A percentile compares a stretch with the other conserved stretches of the same genome.
Conservation (phyloP, 2,329 filamentous ascomycete species). For the Colletotrichum destructivum region DNA sequence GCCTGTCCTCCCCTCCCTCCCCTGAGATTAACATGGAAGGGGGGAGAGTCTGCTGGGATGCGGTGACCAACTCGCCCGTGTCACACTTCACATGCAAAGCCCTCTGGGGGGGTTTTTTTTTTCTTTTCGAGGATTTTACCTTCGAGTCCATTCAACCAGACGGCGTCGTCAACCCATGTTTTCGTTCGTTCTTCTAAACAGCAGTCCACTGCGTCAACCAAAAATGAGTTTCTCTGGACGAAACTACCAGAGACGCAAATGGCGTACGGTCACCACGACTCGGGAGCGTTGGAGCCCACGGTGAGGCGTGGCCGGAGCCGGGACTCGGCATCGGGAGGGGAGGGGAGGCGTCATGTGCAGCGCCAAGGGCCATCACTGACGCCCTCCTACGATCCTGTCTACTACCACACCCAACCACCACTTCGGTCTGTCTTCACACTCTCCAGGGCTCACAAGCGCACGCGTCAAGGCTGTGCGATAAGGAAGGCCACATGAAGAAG, state of each 20-base stretch:
- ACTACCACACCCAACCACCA: too few relatives aligned
- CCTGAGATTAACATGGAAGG: conserved; percentile 16
- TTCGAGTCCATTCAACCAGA: too few relatives aligned
- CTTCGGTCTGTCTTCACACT: not conserved
- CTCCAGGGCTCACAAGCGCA: conserved; percentile 18
- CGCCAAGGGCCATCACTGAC: conserved; percentile 36
- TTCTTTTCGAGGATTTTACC: too few relatives aligned
- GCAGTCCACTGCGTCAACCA: too few relatives aligned
- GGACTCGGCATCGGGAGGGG: conserved; percentile 29
- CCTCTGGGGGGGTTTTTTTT: not conserved
- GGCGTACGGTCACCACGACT: not conserved
- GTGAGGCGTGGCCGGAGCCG: conserved; percentile 33
- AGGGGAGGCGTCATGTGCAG: conserved; percentile 1
- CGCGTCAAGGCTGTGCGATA: conserved; percentile 17
- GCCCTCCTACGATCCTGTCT: not conserved
- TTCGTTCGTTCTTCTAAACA: too few relatives aligned
- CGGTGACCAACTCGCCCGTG: conserved; percentile 4
- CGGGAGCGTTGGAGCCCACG: conserved; percentile 1
- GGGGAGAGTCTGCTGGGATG: not conserved
- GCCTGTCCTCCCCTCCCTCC: not conserved
- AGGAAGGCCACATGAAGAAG: not conserved
- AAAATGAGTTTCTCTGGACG: not conserved
- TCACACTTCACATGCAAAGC: conserved; percentile 20
- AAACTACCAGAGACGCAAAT: not conserved
- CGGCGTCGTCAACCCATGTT: not conserved